phyloP scores from a whole-genome alignment of 2,329 filamentous ascomycete species.

The Pyrenophora tritici-repentis region DNA sequence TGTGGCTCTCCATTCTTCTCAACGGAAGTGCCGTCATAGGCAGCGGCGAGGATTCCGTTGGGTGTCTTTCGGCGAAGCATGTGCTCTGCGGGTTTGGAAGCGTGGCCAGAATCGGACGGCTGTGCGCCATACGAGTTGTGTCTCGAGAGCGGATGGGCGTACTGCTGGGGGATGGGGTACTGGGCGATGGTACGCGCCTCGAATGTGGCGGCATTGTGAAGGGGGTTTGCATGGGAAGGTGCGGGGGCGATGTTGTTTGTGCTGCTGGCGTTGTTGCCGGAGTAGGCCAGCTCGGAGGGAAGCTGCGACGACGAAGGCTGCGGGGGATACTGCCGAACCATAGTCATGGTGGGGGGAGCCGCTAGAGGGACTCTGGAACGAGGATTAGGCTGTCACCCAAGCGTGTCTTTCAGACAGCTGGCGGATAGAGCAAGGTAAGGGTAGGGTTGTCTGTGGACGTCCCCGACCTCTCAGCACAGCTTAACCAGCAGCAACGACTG shows the following conservation, averaged over 20 bases:
- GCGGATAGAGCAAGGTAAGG: background rate
- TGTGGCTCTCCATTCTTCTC: slow-evolving; percentile 75
- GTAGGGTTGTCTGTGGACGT: slow-evolving; percentile 6
- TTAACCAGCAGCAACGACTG: slow-evolving; percentile 47
- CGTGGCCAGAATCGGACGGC: slow-evolving; percentile 28
- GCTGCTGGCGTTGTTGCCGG: slow-evolving; percentile 27
- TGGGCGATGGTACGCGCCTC: slow-evolving; percentile 29
- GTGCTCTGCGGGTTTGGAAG: slow-evolving; percentile 63
- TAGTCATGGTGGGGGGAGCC: slow-evolving; percentile 42
- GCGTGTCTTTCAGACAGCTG: background rate
- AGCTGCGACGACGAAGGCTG: slow-evolving; percentile 37
- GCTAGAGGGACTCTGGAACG: slow-evolving; percentile 8
- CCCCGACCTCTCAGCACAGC: slow-evolving; percentile 28
- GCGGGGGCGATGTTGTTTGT: slow-evolving; percentile 27
- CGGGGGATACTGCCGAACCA: slow-evolving; percentile 45
- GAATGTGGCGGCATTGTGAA: slow-evolving; percentile 33
- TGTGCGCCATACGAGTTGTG: slow-evolving; percentile 45
- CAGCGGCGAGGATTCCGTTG: slow-evolving; percentile 87
- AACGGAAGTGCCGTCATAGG: slow-evolving; percentile 82
- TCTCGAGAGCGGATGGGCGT: slow-evolving; percentile 48
- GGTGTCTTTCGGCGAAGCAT: slow-evolving; percentile 90
- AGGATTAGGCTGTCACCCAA: background rate
- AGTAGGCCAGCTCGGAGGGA: slow-evolving; percentile 33
- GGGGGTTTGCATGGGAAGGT: slow-evolving; percentile 31
- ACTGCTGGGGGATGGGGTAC: slow-evolving; percentile 42